These are phyloP conservation scores for Heterobasidion occidentale DNA, from an alignment of 1,284 basidiomycete genomes.

Conservation along the genomic window DNA sequence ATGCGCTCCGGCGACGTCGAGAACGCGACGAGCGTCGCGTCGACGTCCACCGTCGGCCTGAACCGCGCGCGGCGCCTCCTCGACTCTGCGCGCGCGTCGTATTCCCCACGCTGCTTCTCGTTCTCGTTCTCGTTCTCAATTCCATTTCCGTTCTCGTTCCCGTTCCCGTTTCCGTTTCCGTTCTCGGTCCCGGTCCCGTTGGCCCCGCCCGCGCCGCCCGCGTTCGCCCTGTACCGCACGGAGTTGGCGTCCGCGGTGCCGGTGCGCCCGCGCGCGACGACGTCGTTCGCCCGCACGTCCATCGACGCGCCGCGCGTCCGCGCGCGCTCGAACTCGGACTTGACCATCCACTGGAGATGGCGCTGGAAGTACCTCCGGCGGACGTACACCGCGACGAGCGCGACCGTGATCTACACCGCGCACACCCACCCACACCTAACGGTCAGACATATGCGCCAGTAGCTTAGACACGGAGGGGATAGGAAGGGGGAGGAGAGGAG, in stretches of 20 bases:
- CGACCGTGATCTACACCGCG: slow-evolving; percentile 45
- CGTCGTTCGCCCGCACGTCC: background rate
- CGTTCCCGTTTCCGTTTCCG: slow-evolving; percentile 12
- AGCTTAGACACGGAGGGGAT: no score
- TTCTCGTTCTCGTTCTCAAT: no score
- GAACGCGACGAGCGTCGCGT: no score
- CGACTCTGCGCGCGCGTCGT: no score
- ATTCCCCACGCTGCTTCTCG: no score
- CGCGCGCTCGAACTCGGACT: slow-evolving; percentile 27
- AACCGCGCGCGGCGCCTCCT: no score
- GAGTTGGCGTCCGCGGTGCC: background rate
- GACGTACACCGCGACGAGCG: slow-evolving; percentile 57
- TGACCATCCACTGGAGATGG: slow-evolving; percentile 63
- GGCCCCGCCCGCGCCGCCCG: background rate
- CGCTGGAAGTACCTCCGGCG: slow-evolving; percentile 66
- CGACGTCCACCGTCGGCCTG: no score
- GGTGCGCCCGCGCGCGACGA: background rate
- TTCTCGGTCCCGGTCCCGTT: slow-evolving; percentile 1
- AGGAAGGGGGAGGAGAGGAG: background rate
- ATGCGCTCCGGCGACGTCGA: background rate
- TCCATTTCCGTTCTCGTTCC: slow-evolving; percentile 20
- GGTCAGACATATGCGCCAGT: no score
- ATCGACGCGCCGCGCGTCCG: slow-evolving; percentile 3
- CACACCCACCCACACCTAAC: background rate
- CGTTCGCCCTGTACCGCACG: background rate